Conservation (phyloP, 2,329 filamentous ascomycete species). For the Fusarium sterilihyphosum region DNA sequence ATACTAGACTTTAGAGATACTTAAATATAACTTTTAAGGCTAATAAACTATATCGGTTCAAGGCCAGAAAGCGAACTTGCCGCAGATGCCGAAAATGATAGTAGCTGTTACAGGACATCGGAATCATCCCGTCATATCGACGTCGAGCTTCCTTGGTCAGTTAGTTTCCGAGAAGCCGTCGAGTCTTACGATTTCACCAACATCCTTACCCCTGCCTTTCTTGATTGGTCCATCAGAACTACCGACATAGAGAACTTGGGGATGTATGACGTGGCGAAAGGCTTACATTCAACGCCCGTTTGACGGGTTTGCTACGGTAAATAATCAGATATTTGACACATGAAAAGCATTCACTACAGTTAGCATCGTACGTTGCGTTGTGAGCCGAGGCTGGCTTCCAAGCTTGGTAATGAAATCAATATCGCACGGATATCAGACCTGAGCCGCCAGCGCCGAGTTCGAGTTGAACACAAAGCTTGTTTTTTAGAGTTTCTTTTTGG, state of each 20-base stretch:
- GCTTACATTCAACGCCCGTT: rapidly evolving
- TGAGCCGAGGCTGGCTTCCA: background rate
- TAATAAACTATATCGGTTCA: too few relatives aligned
- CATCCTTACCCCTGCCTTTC: rapidly evolving
- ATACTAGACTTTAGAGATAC: too few relatives aligned
- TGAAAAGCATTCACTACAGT: background rate
- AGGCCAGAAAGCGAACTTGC: rapidly evolving
- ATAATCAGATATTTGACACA: background rate
- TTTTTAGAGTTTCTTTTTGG: too few relatives aligned
- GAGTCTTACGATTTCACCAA: background rate
- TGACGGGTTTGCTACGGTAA: rapidly evolving
- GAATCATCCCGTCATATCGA: background rate
- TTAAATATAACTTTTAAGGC: too few relatives aligned
- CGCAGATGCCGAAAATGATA: background rate
- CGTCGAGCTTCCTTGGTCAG: too few relatives aligned
- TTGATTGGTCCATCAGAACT: background rate
- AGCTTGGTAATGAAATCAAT: too few relatives aligned
- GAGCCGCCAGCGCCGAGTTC: too few relatives aligned
- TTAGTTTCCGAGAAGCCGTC: background rate
- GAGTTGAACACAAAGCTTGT: too few relatives aligned
- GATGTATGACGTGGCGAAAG: background rate
- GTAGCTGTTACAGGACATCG: rapidly evolving
- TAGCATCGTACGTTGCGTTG: rapidly evolving
- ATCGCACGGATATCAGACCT: too few relatives aligned
- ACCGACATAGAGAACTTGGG: background rate